Percentiles rank a stretch among this genome's conserved stretches.
Evolutionary conservation across 176 grass and related monocot genomes (phyloP).

Genomic region (Phragmites australis): DNA sequence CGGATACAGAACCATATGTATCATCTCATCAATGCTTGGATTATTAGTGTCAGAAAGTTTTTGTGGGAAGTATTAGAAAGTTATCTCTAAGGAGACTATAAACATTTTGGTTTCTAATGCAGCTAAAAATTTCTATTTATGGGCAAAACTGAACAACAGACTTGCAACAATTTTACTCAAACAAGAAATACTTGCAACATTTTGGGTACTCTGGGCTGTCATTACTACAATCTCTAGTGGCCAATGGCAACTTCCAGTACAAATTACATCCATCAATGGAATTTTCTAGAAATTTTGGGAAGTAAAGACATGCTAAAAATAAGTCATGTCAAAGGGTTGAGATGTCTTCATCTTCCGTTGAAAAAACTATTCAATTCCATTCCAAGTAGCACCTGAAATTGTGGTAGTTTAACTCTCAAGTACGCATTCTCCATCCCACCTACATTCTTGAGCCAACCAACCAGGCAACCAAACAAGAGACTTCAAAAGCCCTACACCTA

Average conservation of each 20-base stretch:
- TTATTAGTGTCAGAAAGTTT: background rate
- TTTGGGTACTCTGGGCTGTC: slow-evolving; percentile 8
- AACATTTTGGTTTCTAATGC: slow-evolving; percentile 20
- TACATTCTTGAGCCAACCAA: background rate
- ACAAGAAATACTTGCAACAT: background rate
- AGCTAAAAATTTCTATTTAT: background rate
- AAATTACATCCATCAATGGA: slow-evolving; percentile 19
- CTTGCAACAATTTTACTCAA: background rate
- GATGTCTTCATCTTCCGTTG: background rate
- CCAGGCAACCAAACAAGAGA: background rate
- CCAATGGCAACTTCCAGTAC: slow-evolving; percentile 10
- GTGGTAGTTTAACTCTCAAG: background rate
- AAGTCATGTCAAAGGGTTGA: background rate
- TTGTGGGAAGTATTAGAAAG: too few species aligned
- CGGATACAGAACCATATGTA: background rate
- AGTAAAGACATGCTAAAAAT: background rate
- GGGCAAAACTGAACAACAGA: background rate
- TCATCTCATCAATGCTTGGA: background rate
- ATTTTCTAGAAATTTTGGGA: slow-evolving; percentile 11
- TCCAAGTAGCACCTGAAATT: background rate
- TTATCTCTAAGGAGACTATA: background rate
- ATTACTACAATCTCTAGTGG: background rate
- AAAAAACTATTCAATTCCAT: background rate
- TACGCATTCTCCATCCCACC: background rate
- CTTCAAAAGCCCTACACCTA: background rate